A percentile compares a stretch with the other conserved stretches of the same genome.
These are phyloP conservation scores for Metarhizium rileyi DNA, from an alignment of 2,329 filamentous ascomycete species.

Conservation along the genomic window DNA sequence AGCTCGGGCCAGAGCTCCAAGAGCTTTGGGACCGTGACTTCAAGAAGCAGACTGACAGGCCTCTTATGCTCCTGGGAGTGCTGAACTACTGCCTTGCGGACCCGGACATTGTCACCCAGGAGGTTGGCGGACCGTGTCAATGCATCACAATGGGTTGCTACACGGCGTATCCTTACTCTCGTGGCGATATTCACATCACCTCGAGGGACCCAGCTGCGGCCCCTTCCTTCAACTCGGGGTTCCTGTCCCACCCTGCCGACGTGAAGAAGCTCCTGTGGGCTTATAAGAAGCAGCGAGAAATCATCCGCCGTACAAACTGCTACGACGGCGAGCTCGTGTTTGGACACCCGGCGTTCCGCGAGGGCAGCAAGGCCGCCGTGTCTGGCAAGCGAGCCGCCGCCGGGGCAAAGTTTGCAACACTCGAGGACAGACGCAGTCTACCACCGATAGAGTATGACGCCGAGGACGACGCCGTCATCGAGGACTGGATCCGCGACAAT, in stretches of 20 bases:
- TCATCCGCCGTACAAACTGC: constrained; percentile 43
- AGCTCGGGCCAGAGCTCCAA: constrained; percentile 43
- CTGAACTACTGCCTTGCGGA: constrained; percentile 18
- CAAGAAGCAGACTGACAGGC: constrained; percentile 29
- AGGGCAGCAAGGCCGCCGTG: constrained; percentile 27
- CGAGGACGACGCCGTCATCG: constrained; percentile 38
- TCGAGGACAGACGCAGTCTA: constrained; percentile 17
- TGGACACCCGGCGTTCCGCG: constrained; percentile 33
- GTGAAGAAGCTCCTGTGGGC: constrained; percentile 49
- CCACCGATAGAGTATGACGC: constrained; percentile 32
- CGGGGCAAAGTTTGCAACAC: constrained; percentile 10
- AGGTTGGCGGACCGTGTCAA: constrained; percentile 20
- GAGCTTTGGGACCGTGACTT: constrained; percentile 48
- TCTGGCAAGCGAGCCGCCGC: constrained; percentile 15
- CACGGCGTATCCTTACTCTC: constrained; percentile 50
- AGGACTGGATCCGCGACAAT: constrained; percentile 29
- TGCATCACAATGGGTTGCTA: constrained; percentile 43
- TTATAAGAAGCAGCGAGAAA: constrained; percentile 54
- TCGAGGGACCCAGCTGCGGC: constrained; percentile 29
- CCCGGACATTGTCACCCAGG: background rate
- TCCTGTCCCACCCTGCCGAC: constrained; percentile 36
- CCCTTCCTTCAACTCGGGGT: constrained; percentile 47
- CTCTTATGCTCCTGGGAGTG: constrained; percentile 33
- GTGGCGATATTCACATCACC: constrained; percentile 51
- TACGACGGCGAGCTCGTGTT: constrained; percentile 35